Conservation (phyloP, 179 eudicot species). For the Kewa caespitosa region DNA sequence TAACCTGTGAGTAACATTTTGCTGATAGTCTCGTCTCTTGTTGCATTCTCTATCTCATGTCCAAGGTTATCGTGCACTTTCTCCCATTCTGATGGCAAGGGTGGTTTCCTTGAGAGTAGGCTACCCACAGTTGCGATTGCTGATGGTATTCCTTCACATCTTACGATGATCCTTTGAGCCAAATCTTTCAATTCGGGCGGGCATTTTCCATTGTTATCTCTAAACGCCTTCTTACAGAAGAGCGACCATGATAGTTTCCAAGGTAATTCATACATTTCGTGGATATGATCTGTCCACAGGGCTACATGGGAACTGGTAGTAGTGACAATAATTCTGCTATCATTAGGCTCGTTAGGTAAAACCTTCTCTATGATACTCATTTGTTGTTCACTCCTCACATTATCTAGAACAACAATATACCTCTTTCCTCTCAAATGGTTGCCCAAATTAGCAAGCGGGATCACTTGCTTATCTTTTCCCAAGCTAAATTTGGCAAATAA, state of each 20-base stretch:
- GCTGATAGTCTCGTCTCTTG: constrained; percentile 1
- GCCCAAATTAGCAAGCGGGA: background rate
- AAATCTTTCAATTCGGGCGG: constrained; percentile 23
- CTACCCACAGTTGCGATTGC: constrained; percentile 28
- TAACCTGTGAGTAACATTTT: constrained; percentile 20
- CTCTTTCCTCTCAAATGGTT: background rate
- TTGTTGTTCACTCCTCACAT: background rate
- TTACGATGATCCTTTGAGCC: constrained; percentile 18
- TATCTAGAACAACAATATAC: background rate
- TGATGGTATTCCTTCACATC: constrained; percentile 33
- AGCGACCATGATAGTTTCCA: constrained; percentile 9
- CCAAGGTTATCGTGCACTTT: background rate
- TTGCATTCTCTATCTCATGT: background rate
- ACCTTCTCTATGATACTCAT: background rate
- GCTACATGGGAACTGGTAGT: constrained; percentile 23
- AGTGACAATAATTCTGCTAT: constrained; percentile 32
- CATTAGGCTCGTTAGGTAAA: constrained; percentile 19
- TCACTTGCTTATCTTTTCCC: background rate
- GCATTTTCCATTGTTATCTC: constrained; percentile 9
- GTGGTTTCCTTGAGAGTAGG: constrained; percentile 19
- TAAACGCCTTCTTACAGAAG: constrained; percentile 34
- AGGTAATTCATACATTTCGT: background rate
- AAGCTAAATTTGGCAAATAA: background rate
- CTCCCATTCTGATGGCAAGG: constrained; percentile 24
- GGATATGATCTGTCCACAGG: background rate